Evolutionary conservation across 1,139 yeast species (phyloP).

Genomic region (Geotrichum reessii): DNA sequence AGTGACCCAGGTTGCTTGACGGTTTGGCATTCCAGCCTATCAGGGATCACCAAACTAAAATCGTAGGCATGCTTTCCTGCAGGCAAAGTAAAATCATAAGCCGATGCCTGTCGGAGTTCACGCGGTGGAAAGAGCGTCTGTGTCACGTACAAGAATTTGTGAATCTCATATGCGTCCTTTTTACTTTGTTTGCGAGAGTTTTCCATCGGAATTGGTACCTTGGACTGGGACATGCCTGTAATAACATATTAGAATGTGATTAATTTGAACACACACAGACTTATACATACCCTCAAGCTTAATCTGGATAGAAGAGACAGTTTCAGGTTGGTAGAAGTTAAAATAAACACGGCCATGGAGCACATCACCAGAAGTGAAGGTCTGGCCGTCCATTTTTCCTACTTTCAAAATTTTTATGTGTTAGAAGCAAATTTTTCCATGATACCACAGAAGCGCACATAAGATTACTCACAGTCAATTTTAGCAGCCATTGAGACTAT

Average conservation of each 20-base stretch:
- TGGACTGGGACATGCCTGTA: conserved; percentile 16
- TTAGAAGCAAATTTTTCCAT: background rate
- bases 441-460: background rate
- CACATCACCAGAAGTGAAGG: conserved; percentile 17
- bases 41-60: conserved; percentile 52
- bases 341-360: conserved; percentile 10
- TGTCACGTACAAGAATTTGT: conserved; percentile 53
- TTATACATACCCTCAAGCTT: conserved; percentile 18
- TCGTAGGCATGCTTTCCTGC: conserved; percentile 58
- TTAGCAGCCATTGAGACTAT: conserved; percentile 5
- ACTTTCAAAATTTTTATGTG: background rate
- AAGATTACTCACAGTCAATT: conserved; percentile 8
- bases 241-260: too few species aligned
- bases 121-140: conserved; percentile 57
- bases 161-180: conserved; percentile 41
- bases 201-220: conserved; percentile 14
- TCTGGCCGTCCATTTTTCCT: conserved; percentile 4
- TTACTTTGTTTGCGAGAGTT: conserved; percentile 15
- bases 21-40: conserved; percentile 43
- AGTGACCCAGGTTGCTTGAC: conserved; percentile 29
- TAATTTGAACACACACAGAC: background rate
- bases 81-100: conserved; percentile 53
- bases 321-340: conserved; percentile 11
- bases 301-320: conserved; percentile 13
- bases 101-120: conserved; percentile 46